Evolutionary conservation across 352 stramenopile species (phyloP).

Genomic region (Phytophthora fragariaefolia): DNA sequence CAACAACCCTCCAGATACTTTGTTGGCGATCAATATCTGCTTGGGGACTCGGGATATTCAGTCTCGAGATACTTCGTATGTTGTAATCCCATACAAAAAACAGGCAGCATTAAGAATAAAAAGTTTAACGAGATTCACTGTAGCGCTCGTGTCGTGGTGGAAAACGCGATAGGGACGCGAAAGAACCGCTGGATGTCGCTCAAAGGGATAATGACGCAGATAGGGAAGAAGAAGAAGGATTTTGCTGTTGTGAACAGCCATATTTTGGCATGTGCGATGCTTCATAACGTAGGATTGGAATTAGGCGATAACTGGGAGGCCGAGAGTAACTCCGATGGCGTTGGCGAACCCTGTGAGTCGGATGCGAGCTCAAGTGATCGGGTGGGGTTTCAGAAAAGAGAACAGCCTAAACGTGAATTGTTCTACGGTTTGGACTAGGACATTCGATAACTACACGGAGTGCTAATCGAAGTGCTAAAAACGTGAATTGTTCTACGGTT

Average conservation of each 20-base stretch:
- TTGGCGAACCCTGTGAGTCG: neutral
- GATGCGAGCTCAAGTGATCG: no score
- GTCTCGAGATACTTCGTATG: neutral
- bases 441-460: no score
- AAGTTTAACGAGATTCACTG: slow-evolving; percentile 5
- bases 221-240: slow-evolving; percentile 6
- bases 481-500: neutral
- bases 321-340: neutral
- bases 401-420: neutral
- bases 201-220: slow-evolving; percentile 2
- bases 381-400: no score
- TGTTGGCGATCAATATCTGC: neutral
- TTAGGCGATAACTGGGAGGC: neutral
- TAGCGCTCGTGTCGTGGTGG: slow-evolving; percentile 5
- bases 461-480: no score
- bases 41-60: slow-evolving; percentile 2
- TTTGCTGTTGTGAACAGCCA: slow-evolving; percentile 13
- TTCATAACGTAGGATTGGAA: slow-evolving; percentile 3
- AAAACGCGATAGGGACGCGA: slow-evolving; percentile 11
- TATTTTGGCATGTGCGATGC: neutral
- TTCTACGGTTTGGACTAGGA: no score
- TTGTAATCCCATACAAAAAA: slow-evolving; percentile 4
- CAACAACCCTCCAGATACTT: neutral
- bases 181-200: slow-evolving; percentile 18
- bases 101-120: neutral